These are phyloP conservation scores for Breviolum minutum DNA, from an alignment of 73 alveolate species.

Conservation along the genomic window DNA sequence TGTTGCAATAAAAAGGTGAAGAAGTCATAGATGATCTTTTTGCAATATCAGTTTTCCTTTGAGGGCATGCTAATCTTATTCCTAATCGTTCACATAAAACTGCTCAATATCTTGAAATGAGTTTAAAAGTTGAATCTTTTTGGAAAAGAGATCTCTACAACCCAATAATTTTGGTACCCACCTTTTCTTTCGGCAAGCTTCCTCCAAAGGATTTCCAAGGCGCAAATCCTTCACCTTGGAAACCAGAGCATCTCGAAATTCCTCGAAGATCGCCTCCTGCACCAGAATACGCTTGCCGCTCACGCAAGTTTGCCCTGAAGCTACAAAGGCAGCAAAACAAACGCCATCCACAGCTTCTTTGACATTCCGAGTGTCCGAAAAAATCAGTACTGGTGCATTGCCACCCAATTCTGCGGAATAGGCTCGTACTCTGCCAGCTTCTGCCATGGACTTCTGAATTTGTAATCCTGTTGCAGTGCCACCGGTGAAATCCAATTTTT, in stretches of 20 bases:
- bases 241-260: conserved; percentile 95
- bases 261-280: conserved; percentile 97
- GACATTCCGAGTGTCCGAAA: conserved; percentile 73
- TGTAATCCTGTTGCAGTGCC: conserved; percentile 95
- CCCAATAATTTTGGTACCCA: no score
- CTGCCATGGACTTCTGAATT: conserved; percentile 56
- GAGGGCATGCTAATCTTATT: not conserved
- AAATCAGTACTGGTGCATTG: conserved; percentile 93
- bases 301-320: conserved; percentile 96
- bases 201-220: conserved; percentile 36
- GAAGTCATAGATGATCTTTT: no score
- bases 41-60: no score
- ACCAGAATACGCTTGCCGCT: conserved; percentile 97
- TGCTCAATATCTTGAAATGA: not conserved
- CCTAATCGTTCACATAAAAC: not conserved
- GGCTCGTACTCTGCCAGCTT: conserved; percentile 72
- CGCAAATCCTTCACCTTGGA: not conserved
- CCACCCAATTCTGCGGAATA: conserved; percentile 96
- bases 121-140: no score
- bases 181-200: not conserved
- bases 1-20: no score
- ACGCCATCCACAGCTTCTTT: conserved; percentile 96
- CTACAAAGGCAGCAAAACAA: conserved; percentile 96
- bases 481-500: conserved; percentile 97
- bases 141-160: no score